Evolutionary conservation across 768 basidiomycete genomes (phyloP).

Genomic region (Xerocomellus dryophilus): DNA sequence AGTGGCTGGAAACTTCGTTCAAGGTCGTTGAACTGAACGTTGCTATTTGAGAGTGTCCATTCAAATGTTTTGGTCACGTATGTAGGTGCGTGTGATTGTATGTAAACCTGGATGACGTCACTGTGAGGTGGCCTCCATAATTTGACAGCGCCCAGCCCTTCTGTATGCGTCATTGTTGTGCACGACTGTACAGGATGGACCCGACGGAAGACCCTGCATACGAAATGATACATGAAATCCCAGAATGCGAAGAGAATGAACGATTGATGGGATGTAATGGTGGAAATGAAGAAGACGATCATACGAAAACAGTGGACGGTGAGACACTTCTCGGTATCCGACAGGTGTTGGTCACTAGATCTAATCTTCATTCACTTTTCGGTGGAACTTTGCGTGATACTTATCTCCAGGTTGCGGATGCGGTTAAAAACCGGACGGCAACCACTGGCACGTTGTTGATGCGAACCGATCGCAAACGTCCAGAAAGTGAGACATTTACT

Average conservation of each 20-base stretch:
- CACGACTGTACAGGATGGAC: background rate
- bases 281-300: background rate
- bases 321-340: background rate
- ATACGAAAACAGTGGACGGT: constrained; percentile 8
- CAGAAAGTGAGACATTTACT: constrained; percentile 21
- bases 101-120: background rate
- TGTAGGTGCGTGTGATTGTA: background rate
- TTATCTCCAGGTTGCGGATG: background rate
- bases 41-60: background rate
- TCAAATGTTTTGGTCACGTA: background rate
- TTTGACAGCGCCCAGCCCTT: background rate
- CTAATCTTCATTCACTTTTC: background rate
- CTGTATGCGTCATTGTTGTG: too few relatives aligned
- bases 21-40: background rate
- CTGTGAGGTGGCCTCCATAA: background rate
- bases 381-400: too few relatives aligned
- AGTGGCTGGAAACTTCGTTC: background rate
- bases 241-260: constrained; percentile 4
- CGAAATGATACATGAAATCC: constrained; percentile 3
- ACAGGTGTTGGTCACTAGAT: background rate
- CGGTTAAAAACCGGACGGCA: background rate
- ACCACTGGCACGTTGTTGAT: background rate
- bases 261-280: background rate
- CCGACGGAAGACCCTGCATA: background rate
- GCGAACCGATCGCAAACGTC: background rate